A percentile compares a stretch with the other conserved stretches of the same genome.
Evolutionary conservation across 345 rosid genomes (phyloP).

Genomic region (Cardamine resedifolia): DNA sequence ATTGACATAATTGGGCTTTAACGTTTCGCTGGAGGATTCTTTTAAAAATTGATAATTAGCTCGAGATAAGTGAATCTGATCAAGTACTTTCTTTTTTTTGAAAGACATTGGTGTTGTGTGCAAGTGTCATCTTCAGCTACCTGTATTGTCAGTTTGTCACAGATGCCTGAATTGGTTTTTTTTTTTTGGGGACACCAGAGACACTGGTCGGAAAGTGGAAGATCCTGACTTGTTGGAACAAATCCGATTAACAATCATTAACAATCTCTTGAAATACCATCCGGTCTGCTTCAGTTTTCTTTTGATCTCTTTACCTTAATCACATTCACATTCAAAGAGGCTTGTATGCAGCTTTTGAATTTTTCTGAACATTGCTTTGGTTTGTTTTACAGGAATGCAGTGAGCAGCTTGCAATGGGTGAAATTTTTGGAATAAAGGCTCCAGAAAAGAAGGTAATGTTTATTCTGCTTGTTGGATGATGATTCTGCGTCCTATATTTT

Average conservation of each 20-base stretch:
- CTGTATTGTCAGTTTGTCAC: not conserved
- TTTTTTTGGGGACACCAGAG: slow-evolving; percentile 53
- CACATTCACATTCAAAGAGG: not conserved
- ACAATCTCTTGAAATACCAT: slow-evolving; percentile 92
- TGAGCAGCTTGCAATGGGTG: slow-evolving; percentile 89
- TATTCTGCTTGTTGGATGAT: slow-evolving; percentile 8
- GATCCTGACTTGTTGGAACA: slow-evolving; percentile 89
- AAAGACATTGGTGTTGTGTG: too few relatives aligned
- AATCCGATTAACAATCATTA: slow-evolving; percentile 88
- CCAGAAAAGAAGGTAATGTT: slow-evolving; percentile 75
- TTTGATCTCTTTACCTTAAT: not conserved
- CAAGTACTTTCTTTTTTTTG: too few relatives aligned
- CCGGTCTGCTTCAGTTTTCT: slow-evolving; percentile 59
- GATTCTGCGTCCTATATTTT: not conserved
- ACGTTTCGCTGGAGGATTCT: too few relatives aligned
- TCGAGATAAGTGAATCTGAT: too few relatives aligned
- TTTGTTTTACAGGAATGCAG: slow-evolving; percentile 74
- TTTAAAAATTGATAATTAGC: too few relatives aligned
- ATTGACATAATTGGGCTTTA: too few relatives aligned
- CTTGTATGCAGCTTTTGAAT: not conserved
- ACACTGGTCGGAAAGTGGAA: slow-evolving; percentile 93
- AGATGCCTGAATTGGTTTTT: slow-evolving; percentile 7
- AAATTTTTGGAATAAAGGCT: slow-evolving; percentile 88
- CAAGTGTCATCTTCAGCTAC: slow-evolving; percentile 1
- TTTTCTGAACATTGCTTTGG: not conserved